A percentile compares a stretch with the other conserved stretches of the same genome.
Evolutionary conservation across 495 filamentous ascomycete genomes (phyloP).

Genomic region (Aspergillus steynii): DNA sequence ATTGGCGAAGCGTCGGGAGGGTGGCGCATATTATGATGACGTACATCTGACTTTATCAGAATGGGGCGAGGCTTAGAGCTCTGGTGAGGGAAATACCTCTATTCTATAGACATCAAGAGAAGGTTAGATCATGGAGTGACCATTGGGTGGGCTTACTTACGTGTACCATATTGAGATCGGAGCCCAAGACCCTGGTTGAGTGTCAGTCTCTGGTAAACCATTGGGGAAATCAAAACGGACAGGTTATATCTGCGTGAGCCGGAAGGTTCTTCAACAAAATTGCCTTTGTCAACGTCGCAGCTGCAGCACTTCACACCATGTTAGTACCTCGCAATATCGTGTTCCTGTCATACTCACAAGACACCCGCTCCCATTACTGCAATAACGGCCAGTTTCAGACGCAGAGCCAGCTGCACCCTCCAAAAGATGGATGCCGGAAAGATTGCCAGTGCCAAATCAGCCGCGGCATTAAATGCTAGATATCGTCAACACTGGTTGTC

Average conservation of each 20-base stretch:
- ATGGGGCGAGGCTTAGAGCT: no score
- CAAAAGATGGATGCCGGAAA: constrained; percentile 11
- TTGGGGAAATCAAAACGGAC: neutral
- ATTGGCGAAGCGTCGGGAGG: constrained; percentile 13
- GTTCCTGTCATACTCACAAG: constrained; percentile 3
- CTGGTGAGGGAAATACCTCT: constrained; percentile 1
- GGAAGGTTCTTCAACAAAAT: constrained; percentile 13
- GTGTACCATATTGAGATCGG: constrained; percentile 14
- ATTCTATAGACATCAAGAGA: constrained; percentile 1
- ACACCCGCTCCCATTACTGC: constrained; percentile 10
- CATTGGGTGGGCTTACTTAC: neutral
- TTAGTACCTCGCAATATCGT: neutral
- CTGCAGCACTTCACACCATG: constrained; percentile 5
- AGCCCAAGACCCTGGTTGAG: constrained; percentile 11
- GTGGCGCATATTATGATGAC: constrained; percentile 17
- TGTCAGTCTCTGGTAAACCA: no score
- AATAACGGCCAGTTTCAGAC: constrained; percentile 9
- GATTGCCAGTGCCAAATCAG: constrained; percentile 9
- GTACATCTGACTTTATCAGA: constrained; percentile 12
- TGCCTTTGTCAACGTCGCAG: constrained; percentile 12
- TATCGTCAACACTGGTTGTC: neutral
- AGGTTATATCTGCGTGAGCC: constrained; percentile 7
- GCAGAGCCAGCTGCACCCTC: constrained; percentile 1
- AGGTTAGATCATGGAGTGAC: neutral
- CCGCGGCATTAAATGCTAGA: constrained; percentile 11